These are phyloP conservation scores for Brassica carinata DNA, from an alignment of 345 rosid genomes.

Conservation along the genomic window DNA sequence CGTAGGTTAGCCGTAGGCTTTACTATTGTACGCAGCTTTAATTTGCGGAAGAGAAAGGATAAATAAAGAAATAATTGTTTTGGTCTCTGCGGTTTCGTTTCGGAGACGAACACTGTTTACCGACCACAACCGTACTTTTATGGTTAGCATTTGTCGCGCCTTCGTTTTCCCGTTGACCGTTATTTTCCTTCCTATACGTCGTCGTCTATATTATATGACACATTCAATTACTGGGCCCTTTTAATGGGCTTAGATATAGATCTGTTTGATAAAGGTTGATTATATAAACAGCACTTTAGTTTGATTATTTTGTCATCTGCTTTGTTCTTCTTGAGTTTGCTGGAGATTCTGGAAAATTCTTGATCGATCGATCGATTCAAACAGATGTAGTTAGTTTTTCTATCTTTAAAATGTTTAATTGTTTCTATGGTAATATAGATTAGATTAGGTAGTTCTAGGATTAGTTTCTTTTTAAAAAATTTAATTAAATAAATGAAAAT, in stretches of 20 bases:
- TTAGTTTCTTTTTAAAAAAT: background rate
- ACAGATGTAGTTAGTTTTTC: conserved; percentile 21
- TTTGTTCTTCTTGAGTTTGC: conserved; percentile 1
- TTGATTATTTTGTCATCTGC: background rate
- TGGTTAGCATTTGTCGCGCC: conserved; percentile 42
- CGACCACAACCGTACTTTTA: conserved; percentile 33
- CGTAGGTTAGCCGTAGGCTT: conserved; percentile 1
- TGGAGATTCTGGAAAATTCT: conserved; percentile 18
- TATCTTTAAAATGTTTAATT: conserved; percentile 34
- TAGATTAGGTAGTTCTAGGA: too few relatives aligned
- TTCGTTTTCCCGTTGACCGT: conserved; percentile 37
- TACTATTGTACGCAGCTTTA: conserved; percentile 15
- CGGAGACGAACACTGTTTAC: conserved; percentile 25
- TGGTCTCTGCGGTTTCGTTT: conserved; percentile 17
- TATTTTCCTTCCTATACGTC: background rate
- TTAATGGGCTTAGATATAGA: background rate
- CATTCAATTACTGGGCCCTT: background rate
- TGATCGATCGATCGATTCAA: background rate
- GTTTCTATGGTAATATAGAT: too few relatives aligned
- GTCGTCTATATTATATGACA: too few relatives aligned
- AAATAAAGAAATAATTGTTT: background rate
- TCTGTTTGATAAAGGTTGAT: background rate
- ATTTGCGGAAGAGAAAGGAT: conserved; percentile 7
- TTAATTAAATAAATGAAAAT: too few relatives aligned
- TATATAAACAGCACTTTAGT: background rate